Evolutionary conservation across 257 asterid genomes (phyloP), one percentile per base, ranked within the genome.

Genomic region (Penstemon davidsonii): DNA sequence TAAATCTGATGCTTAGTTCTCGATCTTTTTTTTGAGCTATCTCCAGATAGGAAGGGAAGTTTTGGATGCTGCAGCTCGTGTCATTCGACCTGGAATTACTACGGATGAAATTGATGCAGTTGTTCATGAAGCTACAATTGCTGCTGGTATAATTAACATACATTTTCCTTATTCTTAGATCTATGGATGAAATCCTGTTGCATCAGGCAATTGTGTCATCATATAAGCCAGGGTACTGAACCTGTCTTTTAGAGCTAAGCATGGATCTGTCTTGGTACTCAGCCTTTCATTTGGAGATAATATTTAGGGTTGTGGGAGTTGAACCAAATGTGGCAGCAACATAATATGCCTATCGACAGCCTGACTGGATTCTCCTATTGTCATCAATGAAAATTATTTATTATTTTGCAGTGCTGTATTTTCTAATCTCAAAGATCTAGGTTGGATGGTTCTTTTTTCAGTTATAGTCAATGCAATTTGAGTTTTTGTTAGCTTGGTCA

Each of bases 101-200:
- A 91, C 99, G 4, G 99, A 94, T 83, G 96, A 94, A 80, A 91
- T 94, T 82, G 99, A 94, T 81, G 96, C 86, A 0, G 96, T 91
- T 71, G 96, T 94, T 78, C 99, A 94, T 75, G 97, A 87, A 46
- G 96, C 88, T 67, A 91, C 96, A 10, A 73, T 88, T 76, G 85
- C 95, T 80, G 96, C 99, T 64, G 99, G 97, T 94, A 75, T 66
- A 74, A 60, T 68, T 50, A 13, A 7, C 7, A 63, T 70, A n/a
- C 51, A 55, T 64, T 47, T 54, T 8, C n/a, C 42, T 15, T 62
- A 6, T 41, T 38, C 19, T 8, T 64, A 25, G 8, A 11, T 38
- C 50, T 62, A 8, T 54, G 8, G 66, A 53, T 33, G 44, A 41
- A 12, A 19, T 15, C 4, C 46, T 65, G 33, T 37, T 43, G 45